phyloP scores from a whole-genome alignment of 1,139 yeast genomes.

The Nematodospora anomalae region DNA sequence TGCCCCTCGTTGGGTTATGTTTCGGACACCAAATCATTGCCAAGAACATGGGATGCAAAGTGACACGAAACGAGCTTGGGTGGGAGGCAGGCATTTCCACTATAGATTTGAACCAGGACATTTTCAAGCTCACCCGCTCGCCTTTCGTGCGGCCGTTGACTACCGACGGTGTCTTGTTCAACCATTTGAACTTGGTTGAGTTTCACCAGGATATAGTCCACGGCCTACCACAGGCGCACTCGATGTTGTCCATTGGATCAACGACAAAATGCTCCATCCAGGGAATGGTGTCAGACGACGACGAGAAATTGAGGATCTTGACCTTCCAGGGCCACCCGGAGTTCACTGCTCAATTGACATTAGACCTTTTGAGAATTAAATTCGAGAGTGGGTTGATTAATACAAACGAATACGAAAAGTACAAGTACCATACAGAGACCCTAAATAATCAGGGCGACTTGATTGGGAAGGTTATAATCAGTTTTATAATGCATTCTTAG shows the following conservation, averaged over 20 bases:
- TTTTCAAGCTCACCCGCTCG: slow-evolving; percentile 29
- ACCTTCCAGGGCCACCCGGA: slow-evolving; percentile 94
- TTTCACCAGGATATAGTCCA: slow-evolving; percentile 71
- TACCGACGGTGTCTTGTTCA: slow-evolving; percentile 14
- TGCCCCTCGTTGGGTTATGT: slow-evolving; percentile 68
- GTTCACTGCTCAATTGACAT: slow-evolving; percentile 44
- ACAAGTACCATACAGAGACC: slow-evolving; percentile 27
- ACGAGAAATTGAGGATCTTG: slow-evolving; percentile 40
- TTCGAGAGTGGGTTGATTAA: slow-evolving; percentile 19
- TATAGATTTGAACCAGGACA: slow-evolving; percentile 46
- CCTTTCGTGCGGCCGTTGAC: slow-evolving; percentile 25
- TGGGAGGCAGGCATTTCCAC: slow-evolving; percentile 72
- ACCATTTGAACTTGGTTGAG: slow-evolving; percentile 50
- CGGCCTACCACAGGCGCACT: slow-evolving; percentile 32
- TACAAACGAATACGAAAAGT: slow-evolving; percentile 25
- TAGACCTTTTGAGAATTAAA: slow-evolving; percentile 25
- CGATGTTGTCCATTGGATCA: slow-evolving; percentile 49
- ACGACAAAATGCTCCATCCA: slow-evolving; percentile 60
- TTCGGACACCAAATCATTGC: slow-evolving; percentile 85
- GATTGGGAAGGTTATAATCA: slow-evolving; percentile 33
- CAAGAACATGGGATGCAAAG: slow-evolving; percentile 60
- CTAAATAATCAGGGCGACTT: slow-evolving; percentile 36
- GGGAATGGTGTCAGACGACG: slow-evolving; percentile 47
- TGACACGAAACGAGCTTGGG: slow-evolving; percentile 58
- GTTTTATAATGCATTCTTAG: slow-evolving; percentile 19